These are phyloP conservation scores for Rutidosis leptorrhynchoides DNA, from an alignment of 129 eudicot genomes.

Conservation along the genomic window DNA sequence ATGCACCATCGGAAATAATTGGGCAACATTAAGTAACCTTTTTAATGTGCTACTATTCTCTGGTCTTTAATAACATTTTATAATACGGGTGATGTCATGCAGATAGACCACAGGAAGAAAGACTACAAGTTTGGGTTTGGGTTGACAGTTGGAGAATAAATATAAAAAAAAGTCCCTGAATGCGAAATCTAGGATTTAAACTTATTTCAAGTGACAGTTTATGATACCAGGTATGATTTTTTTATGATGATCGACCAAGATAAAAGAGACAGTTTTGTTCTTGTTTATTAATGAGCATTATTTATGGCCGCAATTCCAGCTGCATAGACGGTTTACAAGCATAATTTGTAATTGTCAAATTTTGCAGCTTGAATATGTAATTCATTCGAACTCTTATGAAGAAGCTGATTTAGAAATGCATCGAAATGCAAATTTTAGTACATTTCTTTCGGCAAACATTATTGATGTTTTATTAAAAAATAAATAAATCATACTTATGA, in stretches of 20 bases:
- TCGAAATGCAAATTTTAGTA: constrained; percentile 29
- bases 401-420: constrained; percentile 46
- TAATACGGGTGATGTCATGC: constrained; percentile 32
- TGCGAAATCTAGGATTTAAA: constrained; percentile 21
- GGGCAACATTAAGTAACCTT: no score
- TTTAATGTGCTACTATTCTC: background rate
- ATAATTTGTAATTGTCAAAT: constrained; percentile 26
- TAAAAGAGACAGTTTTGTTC: constrained; percentile 46
- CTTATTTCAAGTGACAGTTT: constrained; percentile 24
- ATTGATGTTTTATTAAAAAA: background rate
- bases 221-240: constrained; percentile 32
- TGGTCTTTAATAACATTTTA: background rate
- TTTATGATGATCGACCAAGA: constrained; percentile 24
- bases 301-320: constrained; percentile 40
- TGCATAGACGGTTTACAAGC: constrained; percentile 34
- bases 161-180: background rate
- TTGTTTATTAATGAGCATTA: constrained; percentile 25
- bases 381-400: constrained; percentile 15
- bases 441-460: constrained; percentile 3
- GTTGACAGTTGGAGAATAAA: constrained; percentile 86
- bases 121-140: constrained; percentile 98
- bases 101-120: constrained; percentile 87
- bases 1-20: no score
- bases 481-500: background rate
- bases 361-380: constrained; percentile 40